Percentiles rank a stretch among this genome's conserved stretches.
Evolutionary conservation across 148 eudicot genomes (phyloP).

Genomic region (Vaccinium macrocarpon): DNA sequence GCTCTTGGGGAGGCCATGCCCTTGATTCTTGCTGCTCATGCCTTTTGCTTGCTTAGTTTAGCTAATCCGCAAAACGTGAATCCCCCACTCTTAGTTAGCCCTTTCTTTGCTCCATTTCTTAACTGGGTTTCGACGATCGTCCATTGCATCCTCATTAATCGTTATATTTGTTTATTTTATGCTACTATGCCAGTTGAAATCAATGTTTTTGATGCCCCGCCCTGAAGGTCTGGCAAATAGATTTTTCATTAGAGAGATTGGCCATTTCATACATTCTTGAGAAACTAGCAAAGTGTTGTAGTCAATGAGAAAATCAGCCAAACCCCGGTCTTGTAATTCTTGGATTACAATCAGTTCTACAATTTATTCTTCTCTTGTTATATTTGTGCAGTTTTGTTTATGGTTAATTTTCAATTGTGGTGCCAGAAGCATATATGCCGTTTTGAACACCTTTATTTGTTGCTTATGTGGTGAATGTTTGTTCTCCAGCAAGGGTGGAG

Average conservation of each 20-base stretch:
- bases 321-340: too few species aligned
- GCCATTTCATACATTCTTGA: too few species aligned
- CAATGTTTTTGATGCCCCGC: too few species aligned
- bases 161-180: not conserved
- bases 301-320: too few species aligned
- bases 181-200: too few species aligned
- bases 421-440: slow-evolving; percentile 2
- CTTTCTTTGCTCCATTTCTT: not conserved
- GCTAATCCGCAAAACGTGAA: not conserved
- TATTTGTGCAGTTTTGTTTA: not conserved
- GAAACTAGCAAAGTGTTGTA: too few species aligned
- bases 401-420: not conserved
- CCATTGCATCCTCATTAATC: not conserved
- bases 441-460: not conserved
- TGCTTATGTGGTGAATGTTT: slow-evolving; percentile 19
- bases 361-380: too few species aligned
- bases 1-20: not conserved
- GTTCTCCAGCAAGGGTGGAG: slow-evolving; percentile 44
- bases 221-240: too few species aligned
- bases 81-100: not conserved
- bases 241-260: too few species aligned
- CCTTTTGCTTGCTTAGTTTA: not conserved
- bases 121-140: not conserved
- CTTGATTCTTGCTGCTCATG: not conserved
- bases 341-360: too few species aligned